Percentiles rank a stretch among this genome's conserved stretches.
These are phyloP conservation scores for Pythium biforme DNA, from an alignment of 352 stramenopile genomes.

Conservation along the genomic window DNA sequence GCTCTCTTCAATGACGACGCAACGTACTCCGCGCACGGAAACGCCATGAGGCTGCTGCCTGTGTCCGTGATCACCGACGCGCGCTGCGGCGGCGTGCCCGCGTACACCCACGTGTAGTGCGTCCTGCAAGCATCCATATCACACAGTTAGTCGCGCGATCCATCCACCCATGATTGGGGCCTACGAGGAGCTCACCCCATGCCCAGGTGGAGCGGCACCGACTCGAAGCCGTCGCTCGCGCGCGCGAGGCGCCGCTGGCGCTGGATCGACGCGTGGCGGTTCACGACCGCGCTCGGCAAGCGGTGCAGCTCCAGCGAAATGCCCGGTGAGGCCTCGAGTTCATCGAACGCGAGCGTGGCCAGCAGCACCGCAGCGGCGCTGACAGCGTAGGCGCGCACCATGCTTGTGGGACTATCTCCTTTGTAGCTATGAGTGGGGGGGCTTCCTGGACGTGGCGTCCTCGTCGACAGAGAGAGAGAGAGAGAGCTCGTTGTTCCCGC, in stretches of 20 bases:
- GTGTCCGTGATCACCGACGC: conserved; percentile 85
- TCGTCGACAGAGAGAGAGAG: too few species aligned
- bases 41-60: conserved; percentile 73
- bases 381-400: conserved; percentile 10
- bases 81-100: conserved; percentile 72
- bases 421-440: too few species aligned
- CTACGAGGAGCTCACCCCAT: conserved; percentile 38
- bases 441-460: too few species aligned
- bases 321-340: background rate
- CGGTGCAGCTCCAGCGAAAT: conserved; percentile 28
- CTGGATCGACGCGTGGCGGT: conserved; percentile 42
- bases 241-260: conserved; percentile 36
- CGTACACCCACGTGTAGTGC: conserved; percentile 86
- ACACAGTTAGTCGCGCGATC: conserved; percentile 4
- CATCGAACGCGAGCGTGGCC: background rate
- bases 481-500: background rate
- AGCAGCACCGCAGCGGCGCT: conserved; percentile 3
- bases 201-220: conserved; percentile 63
- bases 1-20: background rate
- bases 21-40: conserved; percentile 72
- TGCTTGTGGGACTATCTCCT: too few species aligned
- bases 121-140: conserved; percentile 38
- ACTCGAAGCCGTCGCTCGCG: conserved; percentile 43
- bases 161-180: too few species aligned
- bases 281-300: background rate